A percentile compares a stretch with the other conserved stretches of the same genome.
These are phyloP conservation scores for Ceriops zippeliana DNA, from an alignment of 345 rosid species.

Conservation along the genomic window DNA sequence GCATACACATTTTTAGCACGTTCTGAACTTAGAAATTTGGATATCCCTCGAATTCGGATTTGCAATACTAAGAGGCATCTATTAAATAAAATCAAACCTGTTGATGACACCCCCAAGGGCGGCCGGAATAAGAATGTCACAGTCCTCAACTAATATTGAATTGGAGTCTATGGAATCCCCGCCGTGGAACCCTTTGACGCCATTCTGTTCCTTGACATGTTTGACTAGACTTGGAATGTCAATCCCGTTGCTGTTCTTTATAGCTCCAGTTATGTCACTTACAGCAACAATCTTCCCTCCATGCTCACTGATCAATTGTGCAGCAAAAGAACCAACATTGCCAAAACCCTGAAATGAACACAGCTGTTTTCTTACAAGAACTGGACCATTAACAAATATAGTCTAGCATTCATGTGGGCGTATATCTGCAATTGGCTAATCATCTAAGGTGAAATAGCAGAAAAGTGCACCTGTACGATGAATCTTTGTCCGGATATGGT, in stretches of 20 bases:
- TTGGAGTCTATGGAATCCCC: constrained; percentile 53
- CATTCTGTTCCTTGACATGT: constrained; percentile 57
- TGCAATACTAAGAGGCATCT: background rate
- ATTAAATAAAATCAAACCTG: constrained; percentile 38
- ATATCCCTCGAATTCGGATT: background rate
- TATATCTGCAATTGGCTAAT: background rate
- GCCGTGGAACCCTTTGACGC: constrained; percentile 75
- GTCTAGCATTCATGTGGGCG: background rate
- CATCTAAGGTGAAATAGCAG: background rate
- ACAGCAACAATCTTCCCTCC: constrained; percentile 88
- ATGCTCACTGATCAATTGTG: constrained; percentile 60
- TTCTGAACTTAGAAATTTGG: too few relatives aligned
- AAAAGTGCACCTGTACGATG: constrained; percentile 64
- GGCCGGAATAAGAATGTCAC: constrained; percentile 85
- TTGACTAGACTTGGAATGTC: constrained; percentile 54
- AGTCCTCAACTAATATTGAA: constrained; percentile 69
- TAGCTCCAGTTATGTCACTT: constrained; percentile 83
- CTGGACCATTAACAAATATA: too few relatives aligned
- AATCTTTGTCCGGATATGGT: constrained; percentile 69
- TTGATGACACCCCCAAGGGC: constrained; percentile 95
- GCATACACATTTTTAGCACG: too few relatives aligned
- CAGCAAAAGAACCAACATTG: constrained; percentile 98
- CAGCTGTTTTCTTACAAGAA: background rate
- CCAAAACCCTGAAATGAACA: constrained; percentile 68
- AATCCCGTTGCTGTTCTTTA: constrained; percentile 74